Percentiles rank a stretch among this genome's conserved stretches.
Conservation (phyloP, 495 filamentous ascomycete genomes). For the Bryoglossum gracile region DNA sequence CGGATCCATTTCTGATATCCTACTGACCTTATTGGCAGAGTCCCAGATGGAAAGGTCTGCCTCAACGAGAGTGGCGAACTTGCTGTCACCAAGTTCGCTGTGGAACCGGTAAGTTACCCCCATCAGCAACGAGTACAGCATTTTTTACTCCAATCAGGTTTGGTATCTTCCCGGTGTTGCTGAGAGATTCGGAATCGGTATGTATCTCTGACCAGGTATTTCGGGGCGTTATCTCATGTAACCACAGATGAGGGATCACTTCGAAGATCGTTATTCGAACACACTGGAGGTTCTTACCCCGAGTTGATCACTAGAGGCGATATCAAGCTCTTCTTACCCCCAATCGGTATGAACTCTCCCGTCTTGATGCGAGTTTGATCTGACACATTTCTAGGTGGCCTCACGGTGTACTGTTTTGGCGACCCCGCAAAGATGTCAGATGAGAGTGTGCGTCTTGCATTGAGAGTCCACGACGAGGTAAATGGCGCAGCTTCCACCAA, state of each 20-base stretch:
- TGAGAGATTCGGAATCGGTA: conserved; percentile 85
- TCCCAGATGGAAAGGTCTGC: conserved; percentile 87
- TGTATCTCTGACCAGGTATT: conserved; percentile 14
- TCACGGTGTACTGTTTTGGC: conserved; percentile 97
- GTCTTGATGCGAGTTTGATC: conserved; percentile 16
- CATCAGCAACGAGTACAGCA: too few species aligned
- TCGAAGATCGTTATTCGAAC: conserved; percentile 83
- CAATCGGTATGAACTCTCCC: conserved; percentile 52
- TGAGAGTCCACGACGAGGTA: conserved; percentile 89
- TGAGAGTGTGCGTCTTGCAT: conserved; percentile 70
- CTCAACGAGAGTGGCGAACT: conserved; percentile 77
- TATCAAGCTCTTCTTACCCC: conserved; percentile 92
- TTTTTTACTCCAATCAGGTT: conserved; percentile 45
- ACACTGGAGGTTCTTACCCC: conserved; percentile 88
- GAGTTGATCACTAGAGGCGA: conserved; percentile 88
- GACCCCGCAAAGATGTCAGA: conserved; percentile 90
- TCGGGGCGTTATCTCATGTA: conserved; percentile 5
- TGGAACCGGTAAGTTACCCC: conserved; percentile 63
- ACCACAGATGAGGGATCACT: conserved; percentile 71
- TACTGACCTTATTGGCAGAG: conserved; percentile 28
- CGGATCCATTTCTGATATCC: neutral
- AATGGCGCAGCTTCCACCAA: conserved; percentile 8
- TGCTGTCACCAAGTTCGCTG: conserved; percentile 92
- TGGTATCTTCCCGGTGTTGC: conserved; percentile 97
- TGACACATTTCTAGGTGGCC: conserved; percentile 50